Evolutionary conservation across 768 basidiomycete genomes (phyloP).

Genomic region (Collybia nuda): DNA sequence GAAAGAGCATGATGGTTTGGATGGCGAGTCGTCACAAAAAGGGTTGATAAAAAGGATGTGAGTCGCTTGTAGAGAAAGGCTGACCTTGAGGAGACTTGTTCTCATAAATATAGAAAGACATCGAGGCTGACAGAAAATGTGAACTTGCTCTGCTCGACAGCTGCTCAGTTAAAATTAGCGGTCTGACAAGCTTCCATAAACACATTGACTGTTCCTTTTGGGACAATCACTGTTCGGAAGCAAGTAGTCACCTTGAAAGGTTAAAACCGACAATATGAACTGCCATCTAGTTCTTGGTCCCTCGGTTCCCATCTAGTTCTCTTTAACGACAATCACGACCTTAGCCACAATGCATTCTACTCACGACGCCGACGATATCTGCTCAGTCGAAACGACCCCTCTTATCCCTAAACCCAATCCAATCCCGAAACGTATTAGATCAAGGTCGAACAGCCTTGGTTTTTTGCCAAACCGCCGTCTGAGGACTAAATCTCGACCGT

Average conservation of each 20-base stretch:
- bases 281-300: not conserved
- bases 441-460: constrained; percentile 3
- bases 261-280: no score
- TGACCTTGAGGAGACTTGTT: no score
- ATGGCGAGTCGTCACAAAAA: not conserved
- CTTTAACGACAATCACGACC: not conserved
- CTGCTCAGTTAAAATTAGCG: no score
- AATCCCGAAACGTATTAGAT: constrained; percentile 6
- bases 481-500: not conserved
- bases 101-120: no score
- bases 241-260: no score
- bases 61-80: no score
- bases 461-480: constrained; percentile 11
- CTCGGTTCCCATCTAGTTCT: not conserved
- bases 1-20: not conserved
- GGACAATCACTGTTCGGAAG: no score
- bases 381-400: constrained; percentile 11
- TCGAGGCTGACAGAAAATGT: no score
- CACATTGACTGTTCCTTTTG: no score
- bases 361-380: not conserved
- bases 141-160: no score
- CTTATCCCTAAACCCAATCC: constrained; percentile 3
- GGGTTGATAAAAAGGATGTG: no score
- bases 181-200: no score
- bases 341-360: not conserved